Conservation (phyloP, 1,284 basidiomycete genomes). For the Rhodotorula sp. region DNA sequence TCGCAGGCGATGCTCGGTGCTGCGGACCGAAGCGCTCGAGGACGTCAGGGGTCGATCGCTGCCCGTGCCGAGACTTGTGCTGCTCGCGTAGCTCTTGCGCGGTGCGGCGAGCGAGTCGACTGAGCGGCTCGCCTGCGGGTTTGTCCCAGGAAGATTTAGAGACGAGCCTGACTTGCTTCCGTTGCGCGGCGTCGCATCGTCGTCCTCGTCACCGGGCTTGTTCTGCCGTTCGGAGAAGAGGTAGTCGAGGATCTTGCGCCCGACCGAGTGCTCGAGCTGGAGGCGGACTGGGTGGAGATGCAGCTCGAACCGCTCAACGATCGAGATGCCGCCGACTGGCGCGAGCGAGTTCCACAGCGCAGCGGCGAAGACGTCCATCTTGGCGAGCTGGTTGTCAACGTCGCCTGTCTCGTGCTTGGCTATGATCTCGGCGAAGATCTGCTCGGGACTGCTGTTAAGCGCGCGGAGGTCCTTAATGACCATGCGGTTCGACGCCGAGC, state of each 20-base stretch:
- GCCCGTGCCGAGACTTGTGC: background rate
- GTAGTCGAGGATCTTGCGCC: conserved; percentile 83
- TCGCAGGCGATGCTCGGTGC: conserved; percentile 27
- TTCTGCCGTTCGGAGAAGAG: conserved; percentile 63
- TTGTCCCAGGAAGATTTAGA: background rate
- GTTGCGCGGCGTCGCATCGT: conserved; percentile 42
- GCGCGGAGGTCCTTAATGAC: conserved; percentile 74
- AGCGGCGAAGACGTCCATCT: conserved; percentile 44
- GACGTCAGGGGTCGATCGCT: conserved; percentile 7
- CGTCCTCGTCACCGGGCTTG: conserved; percentile 53
- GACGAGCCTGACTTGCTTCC: background rate
- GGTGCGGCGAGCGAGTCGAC: conserved; percentile 29
- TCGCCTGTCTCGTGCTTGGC: conserved; percentile 60
- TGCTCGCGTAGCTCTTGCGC: conserved; percentile 12
- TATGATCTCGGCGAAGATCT: conserved; percentile 85
- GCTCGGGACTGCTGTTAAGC: conserved; percentile 82
- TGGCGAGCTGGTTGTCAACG: conserved; percentile 28
- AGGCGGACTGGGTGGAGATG: conserved; percentile 83
- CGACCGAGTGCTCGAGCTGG: conserved; percentile 81
- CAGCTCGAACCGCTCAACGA: conserved; percentile 81
- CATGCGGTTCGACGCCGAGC: conserved; percentile 79
- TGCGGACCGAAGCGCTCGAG: conserved; percentile 25
- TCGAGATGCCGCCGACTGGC: conserved; percentile 89
- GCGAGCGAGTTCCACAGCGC: conserved; percentile 79
- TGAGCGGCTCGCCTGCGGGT: conserved; percentile 15